Percentiles rank a stretch among this genome's conserved stretches.
Evolutionary conservation across 2,329 filamentous ascomycete species (phyloP).

Genomic region (Cordyceps militaris): DNA sequence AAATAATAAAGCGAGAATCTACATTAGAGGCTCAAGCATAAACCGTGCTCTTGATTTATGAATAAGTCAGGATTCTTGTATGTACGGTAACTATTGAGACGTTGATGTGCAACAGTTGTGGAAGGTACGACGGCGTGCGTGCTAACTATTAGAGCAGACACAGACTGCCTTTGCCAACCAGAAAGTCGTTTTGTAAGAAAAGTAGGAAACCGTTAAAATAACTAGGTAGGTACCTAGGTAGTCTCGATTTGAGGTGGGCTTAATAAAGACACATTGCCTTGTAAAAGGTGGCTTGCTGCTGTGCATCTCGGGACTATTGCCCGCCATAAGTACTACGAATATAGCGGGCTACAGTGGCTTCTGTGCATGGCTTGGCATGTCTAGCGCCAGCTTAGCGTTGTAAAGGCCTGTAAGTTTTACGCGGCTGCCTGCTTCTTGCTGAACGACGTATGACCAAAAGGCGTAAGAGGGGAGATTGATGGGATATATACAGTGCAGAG

Average conservation of each 20-base stretch:
- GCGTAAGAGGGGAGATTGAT: too few species aligned
- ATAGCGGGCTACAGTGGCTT: background rate
- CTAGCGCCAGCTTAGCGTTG: background rate
- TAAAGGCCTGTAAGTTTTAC: background rate
- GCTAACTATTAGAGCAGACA: too few species aligned
- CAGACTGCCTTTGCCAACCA: too few species aligned
- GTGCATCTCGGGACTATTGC: background rate
- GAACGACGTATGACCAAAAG: background rate
- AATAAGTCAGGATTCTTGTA: too few species aligned
- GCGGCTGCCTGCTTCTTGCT: background rate
- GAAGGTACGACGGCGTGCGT: too few species aligned
- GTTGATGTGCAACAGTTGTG: too few species aligned
- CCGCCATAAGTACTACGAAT: background rate
- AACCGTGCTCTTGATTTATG: too few species aligned
- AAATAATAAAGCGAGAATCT: too few species aligned
- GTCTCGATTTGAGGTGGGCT: background rate
- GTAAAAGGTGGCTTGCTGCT: background rate
- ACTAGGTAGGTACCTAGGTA: background rate
- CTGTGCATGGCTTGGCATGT: background rate
- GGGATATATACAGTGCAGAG: background rate
- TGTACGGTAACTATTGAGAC: too few species aligned
- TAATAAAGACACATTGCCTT: background rate
- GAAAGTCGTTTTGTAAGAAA: too few species aligned
- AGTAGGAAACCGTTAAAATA: too few species aligned
- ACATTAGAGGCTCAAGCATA: too few species aligned